Conservation (phyloP, 257 asterid genomes). For the Ophiorrhiza pumila region DNA sequence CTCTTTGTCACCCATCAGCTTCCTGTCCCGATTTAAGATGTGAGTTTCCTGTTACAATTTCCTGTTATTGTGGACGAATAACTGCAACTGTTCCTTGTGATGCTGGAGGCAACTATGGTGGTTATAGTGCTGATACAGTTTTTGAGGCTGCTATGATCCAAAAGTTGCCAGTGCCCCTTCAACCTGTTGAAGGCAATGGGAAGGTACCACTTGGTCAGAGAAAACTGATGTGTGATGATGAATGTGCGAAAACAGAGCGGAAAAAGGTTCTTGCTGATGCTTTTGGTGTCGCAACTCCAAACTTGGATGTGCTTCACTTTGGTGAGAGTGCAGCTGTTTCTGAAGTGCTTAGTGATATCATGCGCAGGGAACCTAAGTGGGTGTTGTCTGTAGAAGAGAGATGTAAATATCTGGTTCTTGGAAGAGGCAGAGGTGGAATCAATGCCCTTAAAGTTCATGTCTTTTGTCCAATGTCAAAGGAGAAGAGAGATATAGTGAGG, state of each 20-base stretch:
- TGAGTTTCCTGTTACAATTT: constrained; percentile 73
- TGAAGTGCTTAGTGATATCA: constrained; percentile 77
- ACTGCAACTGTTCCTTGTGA: constrained; percentile 84
- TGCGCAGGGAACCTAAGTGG: constrained; percentile 95
- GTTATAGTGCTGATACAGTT: constrained; percentile 43
- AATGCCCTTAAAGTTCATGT: constrained; percentile 81
- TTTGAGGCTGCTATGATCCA: constrained; percentile 68
- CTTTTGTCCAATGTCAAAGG: constrained; percentile 79
- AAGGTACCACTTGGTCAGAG: constrained; percentile 83
- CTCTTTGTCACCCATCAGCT: constrained; percentile 80
- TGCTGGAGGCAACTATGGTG: constrained; percentile 60
- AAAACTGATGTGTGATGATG: constrained; percentile 84
- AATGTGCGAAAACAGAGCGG: constrained; percentile 80
- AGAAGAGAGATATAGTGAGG: constrained; percentile 81
- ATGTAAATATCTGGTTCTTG: constrained; percentile 78
- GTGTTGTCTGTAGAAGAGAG: constrained; percentile 85
- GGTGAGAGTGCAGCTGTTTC: constrained; percentile 82
- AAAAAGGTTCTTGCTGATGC: constrained; percentile 94
- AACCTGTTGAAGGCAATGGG: constrained; percentile 62
- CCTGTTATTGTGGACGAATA: constrained; percentile 85
- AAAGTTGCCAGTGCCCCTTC: constrained; percentile 68
- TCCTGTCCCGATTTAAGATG: constrained; percentile 86
- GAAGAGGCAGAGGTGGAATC: constrained; percentile 69
- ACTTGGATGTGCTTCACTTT: constrained; percentile 75
- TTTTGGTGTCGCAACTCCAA: constrained; percentile 61